Base-by-base conservation (phyloP, 75 land plant genomes). In the Pinus taeda region DNA sequence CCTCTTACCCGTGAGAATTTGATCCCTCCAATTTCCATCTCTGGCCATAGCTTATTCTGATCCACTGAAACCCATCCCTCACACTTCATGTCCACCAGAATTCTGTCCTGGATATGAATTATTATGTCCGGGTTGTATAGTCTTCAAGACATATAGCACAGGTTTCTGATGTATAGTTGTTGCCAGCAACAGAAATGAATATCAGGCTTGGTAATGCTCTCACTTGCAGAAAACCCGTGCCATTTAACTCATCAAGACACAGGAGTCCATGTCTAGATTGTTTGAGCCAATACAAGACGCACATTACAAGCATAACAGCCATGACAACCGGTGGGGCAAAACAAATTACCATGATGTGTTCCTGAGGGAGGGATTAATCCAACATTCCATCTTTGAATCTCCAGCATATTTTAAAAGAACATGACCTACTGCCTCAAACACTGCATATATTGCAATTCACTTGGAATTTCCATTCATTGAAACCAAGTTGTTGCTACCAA, bases 111-210 rank as follows among this genome's bases (percentile, higher is more conserved):
- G 26, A 26, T 26, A 26, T 26, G 26, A 26, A 26, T 0, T 26
- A 26, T 26, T 26, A 26, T 26, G 26, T 26, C 12, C 97, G 94
- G 76, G 87, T 81, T 24, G 72, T 77, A 71, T 94, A 94, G 58
- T 94, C 97, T 80, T 94, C 97, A 57, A 94, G 86, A 70, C 97
- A 94, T 21, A 94, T 90, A 58, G 93, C 82, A 79, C 97, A 94
- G 15, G 92, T 85, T 55, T 83, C 90, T 30, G 73, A 29, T 7
- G 60, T 60, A 20, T 72, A 64, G 8, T 76, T 80, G 49, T 63
- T 33, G 39, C 71, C 15, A 30, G 22, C 17, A 22, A 80, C 74
- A 77, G 78, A 63, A 4, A 36, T 78, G 63, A 88, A 94, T 33
- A 76, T 73, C 29, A 92, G 66, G 57, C 81, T 77, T 4, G 95